Evolutionary conservation across 2,329 filamentous ascomycete species (phyloP).

Genomic region (Cadophora luteo-olivacea): DNA sequence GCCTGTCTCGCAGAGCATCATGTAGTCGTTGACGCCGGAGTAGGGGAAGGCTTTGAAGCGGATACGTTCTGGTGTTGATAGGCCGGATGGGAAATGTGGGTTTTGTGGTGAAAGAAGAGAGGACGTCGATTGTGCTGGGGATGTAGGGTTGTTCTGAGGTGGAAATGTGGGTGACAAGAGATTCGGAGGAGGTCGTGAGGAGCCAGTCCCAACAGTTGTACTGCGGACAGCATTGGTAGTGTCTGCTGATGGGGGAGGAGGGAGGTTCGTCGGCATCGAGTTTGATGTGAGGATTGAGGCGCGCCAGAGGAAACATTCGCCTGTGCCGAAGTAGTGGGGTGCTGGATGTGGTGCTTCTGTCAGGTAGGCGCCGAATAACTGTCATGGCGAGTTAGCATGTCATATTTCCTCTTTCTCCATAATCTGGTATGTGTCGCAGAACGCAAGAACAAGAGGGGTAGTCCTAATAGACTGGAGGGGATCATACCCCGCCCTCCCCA

Average conservation of each 20-base stretch:
- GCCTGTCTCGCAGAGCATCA: conserved; percentile 87
- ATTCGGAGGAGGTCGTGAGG: conserved; percentile 41
- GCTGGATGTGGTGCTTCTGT: conserved; percentile 85
- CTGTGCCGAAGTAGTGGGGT: conserved; percentile 90
- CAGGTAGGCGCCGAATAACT: conserved; percentile 92
- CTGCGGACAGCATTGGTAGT: conserved; percentile 66
- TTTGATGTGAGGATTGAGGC: conserved; percentile 68
- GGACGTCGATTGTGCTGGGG: conserved; percentile 37
- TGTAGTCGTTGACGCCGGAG: conserved; percentile 94
- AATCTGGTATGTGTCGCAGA: not conserved
- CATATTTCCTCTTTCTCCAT: not conserved
- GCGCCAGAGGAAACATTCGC: conserved; percentile 94
- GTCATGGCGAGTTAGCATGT: conserved; percentile 16
- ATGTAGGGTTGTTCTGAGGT: conserved; percentile 5
- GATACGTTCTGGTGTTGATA: conserved; percentile 73
- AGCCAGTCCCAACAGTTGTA: conserved; percentile 58
- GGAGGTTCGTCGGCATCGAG: conserved; percentile 53
- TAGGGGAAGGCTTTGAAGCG: conserved; percentile 98
- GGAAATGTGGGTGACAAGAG: conserved; percentile 27
- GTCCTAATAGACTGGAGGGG: conserved; percentile 34
- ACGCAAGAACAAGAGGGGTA: not conserved
- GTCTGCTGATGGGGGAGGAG: conserved; percentile 73
- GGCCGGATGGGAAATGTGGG: conserved; percentile 35
- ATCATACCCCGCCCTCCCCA: conserved; percentile 71
- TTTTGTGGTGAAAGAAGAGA: conserved; percentile 42